Conservation (phyloP, 345 rosid species). For the Eucalyptus leucophloia region DNA sequence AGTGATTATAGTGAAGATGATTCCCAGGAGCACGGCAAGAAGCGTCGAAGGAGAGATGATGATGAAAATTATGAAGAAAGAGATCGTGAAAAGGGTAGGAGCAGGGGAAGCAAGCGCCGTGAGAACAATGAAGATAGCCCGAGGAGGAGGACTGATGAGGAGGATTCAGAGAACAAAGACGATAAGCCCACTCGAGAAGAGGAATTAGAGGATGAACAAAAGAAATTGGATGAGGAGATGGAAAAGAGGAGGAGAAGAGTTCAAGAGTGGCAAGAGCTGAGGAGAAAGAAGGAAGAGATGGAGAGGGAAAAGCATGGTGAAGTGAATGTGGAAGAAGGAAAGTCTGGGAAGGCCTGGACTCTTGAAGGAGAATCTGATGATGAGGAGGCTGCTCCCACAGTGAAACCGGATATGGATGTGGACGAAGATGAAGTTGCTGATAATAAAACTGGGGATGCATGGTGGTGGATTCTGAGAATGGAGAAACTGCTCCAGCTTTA, state of each 20-base stretch:
- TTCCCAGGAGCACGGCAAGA: constrained; percentile 32
- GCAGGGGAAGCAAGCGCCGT: constrained; percentile 42
- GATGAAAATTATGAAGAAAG: constrained; percentile 44
- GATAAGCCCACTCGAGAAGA: constrained; percentile 60
- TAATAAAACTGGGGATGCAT: constrained; percentile 34
- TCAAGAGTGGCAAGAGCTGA: constrained; percentile 94
- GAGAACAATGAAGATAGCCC: constrained; percentile 47
- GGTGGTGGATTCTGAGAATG: constrained; percentile 31
- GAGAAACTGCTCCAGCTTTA: constrained; percentile 9
- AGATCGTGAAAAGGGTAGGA: constrained; percentile 41
- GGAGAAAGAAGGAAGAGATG: constrained; percentile 77
- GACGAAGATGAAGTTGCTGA: constrained; percentile 29
- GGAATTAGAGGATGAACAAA: constrained; percentile 80
- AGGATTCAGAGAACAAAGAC: constrained; percentile 28
- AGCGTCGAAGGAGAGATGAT: constrained; percentile 49
- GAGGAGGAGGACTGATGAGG: constrained; percentile 37
- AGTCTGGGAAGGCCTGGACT: constrained; percentile 78
- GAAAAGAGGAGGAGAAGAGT: constrained; percentile 90
- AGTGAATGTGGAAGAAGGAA: constrained; percentile 28
- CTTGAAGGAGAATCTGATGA: constrained; percentile 95
- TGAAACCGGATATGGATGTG: constrained; percentile 41
- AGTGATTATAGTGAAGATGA: constrained; percentile 52
- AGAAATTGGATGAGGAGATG: constrained; percentile 68
- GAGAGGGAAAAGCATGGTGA: constrained; percentile 64
- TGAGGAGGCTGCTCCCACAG: constrained; percentile 45